Conservation (phyloP, 257 asterid genomes). For the Ligustrum vulgare region DNA sequence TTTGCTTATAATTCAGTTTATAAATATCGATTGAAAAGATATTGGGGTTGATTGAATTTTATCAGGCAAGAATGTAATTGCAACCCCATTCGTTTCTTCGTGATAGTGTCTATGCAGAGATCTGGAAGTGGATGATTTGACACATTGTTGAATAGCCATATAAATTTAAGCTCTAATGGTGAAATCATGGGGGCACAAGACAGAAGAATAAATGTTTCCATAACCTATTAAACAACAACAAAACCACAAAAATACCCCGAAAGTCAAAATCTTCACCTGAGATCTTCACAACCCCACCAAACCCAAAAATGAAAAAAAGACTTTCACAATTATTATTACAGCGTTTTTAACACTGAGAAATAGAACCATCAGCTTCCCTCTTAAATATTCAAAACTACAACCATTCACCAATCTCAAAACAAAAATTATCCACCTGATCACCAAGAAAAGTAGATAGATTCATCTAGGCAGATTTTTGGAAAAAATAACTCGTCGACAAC, state of each 20-base stretch:
- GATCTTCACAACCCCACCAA: no score
- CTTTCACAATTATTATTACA: no score
- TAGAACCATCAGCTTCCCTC: not conserved
- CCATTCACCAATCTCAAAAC: conserved; percentile 14
- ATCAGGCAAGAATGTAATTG: conserved; percentile 78
- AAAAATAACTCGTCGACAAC: conserved; percentile 19
- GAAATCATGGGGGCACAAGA: conserved; percentile 57
- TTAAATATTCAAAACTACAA: conserved; percentile 12
- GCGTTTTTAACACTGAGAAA: no score
- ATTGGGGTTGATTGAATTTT: not conserved
- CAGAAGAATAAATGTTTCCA: conserved; percentile 56
- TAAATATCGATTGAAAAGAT: not conserved
- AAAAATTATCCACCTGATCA: conserved; percentile 15
- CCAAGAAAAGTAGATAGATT: conserved; percentile 15
- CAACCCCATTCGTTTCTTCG: conserved; percentile 71
- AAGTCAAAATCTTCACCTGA: no score
- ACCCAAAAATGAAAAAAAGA: no score
- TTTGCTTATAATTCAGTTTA: not conserved
- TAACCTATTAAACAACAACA: no score
- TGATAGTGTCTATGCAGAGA: conserved; percentile 82
- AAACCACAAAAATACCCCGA: no score
- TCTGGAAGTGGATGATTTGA: conserved; percentile 97
- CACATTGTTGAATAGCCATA: conserved; percentile 72
- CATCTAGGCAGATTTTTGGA: conserved; percentile 18
- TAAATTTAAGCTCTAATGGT: conserved; percentile 77